Percentiles rank a stretch among this genome's conserved stretches.
Conservation (phyloP, 140 eudicot genomes). For the Bidens hawaiensis region DNA sequence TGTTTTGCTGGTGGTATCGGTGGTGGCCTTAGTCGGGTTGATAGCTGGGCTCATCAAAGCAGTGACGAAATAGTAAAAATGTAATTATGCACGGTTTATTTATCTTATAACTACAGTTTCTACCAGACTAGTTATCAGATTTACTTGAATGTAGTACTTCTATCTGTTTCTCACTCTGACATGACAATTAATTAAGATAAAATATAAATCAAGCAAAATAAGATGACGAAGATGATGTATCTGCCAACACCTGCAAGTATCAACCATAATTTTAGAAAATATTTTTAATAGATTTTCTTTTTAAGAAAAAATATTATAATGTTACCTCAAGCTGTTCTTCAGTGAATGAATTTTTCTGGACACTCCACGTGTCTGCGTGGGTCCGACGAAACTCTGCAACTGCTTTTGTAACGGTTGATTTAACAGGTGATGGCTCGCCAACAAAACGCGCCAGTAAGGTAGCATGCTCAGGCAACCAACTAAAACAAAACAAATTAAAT, state of each 20-base stretch:
- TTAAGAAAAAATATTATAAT: background rate
- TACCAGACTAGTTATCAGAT: conserved; percentile 14
- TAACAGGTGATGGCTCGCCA: conserved; percentile 87
- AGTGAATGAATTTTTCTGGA: conserved; percentile 81
- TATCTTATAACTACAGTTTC: conserved; percentile 22
- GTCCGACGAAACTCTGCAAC: conserved; percentile 97
- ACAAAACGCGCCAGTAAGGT: conserved; percentile 89
- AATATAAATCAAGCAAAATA: conserved; percentile 74
- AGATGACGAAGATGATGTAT: conserved; percentile 93
- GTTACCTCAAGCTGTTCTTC: conserved; percentile 98
- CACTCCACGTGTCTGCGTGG: conserved; percentile 96
- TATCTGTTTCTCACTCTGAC: conserved; percentile 24
- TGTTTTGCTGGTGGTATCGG: conserved; percentile 18
- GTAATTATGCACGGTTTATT: conserved; percentile 25
- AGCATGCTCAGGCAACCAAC: conserved; percentile 99
- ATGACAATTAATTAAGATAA: background rate
- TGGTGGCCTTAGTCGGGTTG: conserved; percentile 15
- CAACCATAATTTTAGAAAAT: conserved; percentile 5
- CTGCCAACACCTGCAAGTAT: conserved; percentile 77
- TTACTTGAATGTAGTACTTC: conserved; percentile 32
- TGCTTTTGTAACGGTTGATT: conserved; percentile 95
- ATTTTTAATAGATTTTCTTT: background rate
- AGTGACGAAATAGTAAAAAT: conserved; percentile 9
- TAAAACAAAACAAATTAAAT: conserved; percentile 31
- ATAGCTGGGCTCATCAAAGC: conserved; percentile 20